Base-by-base conservation (phyloP, 305 asterid species). In the Fraxinus sp. region DNA sequence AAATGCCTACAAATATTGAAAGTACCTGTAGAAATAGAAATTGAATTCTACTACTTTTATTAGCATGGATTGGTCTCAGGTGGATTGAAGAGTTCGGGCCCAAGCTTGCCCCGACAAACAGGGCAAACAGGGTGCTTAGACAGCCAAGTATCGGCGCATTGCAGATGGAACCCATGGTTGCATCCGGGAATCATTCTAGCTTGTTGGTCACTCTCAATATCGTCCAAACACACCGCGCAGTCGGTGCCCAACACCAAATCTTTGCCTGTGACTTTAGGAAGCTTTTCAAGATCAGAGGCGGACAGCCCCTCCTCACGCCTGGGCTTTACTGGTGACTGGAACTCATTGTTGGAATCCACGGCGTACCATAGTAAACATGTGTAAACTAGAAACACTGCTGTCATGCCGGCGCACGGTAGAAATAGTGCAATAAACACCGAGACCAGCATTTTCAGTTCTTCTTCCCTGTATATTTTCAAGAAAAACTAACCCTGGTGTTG, bases 341-440 rank as follows among this genome's bases (percentile, higher is more conserved):
- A 41, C 33, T 62, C 39, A 7, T 32, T 11, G 76, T 10, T 9
- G 7, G 59, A 16, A 5, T 76, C 81, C 16, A 93, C 90, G 0
- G 94, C 89, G 84, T 92, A 90, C 92, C 97, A 95, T 0, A 94
- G 84, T 74, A 95, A 22, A 49, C 98, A 95, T 37, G 91, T 78
- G 89, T 95, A 94, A 2, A 95, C 94, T 11, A 95, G 55, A 74
- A 95, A 94, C 4, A 95, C 90, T 0, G 87, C 93, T 87, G 93
- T 87, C 98, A 95, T 94, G 8, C 98, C 98, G 0, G 90, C 94
- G 81, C 98, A 95, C 0, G 98, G 98, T 7, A 95, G 92, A 78
- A 95, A 94, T 73, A 95, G 88, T 6, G 97, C 97, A 5, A 95
- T 91, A 82, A 95, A 92, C 3, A 95, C 87, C 8, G 97, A 91